phyloP scores from a whole-genome alignment of 768 basidiomycete genomes.

The Mycena capillaripes region DNA sequence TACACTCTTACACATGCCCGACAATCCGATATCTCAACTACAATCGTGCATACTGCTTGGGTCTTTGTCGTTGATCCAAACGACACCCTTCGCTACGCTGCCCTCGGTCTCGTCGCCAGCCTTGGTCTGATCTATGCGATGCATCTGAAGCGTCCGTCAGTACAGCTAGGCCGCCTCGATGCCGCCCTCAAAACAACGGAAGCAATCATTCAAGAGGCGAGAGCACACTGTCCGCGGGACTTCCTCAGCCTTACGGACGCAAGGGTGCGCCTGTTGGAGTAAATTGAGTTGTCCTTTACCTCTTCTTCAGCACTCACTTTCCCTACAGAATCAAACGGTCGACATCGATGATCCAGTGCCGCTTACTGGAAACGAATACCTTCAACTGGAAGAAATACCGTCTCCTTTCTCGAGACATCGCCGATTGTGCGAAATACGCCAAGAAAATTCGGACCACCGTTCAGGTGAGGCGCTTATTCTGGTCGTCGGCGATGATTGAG shows the following conservation, averaged over 20 bases:
- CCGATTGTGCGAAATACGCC: neutral
- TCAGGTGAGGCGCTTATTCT: neutral
- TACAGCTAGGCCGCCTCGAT: neutral
- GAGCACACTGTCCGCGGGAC: neutral
- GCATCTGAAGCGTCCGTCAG: neutral
- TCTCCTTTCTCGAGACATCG: neutral
- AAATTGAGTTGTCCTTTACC: neutral
- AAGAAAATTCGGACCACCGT: constrained; percentile 1
- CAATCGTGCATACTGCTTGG: no score
- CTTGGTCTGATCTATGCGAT: neutral
- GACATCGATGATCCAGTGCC: constrained; percentile 1
- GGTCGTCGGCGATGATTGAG: neutral
- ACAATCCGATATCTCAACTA: no score
- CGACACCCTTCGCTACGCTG: constrained; percentile 6
- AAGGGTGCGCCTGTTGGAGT: constrained; percentile 3
- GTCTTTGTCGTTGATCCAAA: neutral
- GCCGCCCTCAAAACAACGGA: neutral
- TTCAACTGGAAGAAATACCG: constrained; percentile 21
- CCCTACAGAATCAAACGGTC: constrained; percentile 7
- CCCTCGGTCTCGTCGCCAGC: neutral
- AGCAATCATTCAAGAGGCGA: neutral
- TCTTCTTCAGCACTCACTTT: neutral
- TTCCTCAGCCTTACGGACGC: neutral
- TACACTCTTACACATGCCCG: no score
- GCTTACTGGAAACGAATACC: neutral